Base-by-base conservation (phyloP, 2,329 filamentous ascomycete genomes). In the Monilinia laxa region DNA sequence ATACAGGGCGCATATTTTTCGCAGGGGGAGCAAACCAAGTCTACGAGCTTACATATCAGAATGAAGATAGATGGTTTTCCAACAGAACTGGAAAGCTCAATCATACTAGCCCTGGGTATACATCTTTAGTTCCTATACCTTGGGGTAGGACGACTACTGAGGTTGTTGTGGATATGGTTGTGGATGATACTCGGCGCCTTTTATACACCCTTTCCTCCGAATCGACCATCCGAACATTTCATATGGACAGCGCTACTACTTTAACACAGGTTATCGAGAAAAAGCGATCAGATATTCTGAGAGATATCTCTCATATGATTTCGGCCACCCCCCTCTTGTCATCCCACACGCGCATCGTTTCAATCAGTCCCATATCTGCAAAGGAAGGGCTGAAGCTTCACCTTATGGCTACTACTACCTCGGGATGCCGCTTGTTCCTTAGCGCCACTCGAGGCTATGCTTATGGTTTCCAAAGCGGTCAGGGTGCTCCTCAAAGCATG, bases 31-130 rank as follows among this genome's bases (percentile, higher is more conserved):
- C 94, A 71, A 92, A 92, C 70, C 93, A 98, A 73, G 87, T 99
- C 58, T 92, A 95, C 77, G 95, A 99, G 79, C 85, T 99, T 64
- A 93, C 90, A 72, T 99, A 99, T 77, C 94, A 98, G 78, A 93
- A 97, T 75, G 93, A 98, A 77, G 95, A 99, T 79, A 90, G 91
- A 73, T 99, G 95, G 95, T 99, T 99, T 76, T 90, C 91, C 64
- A 93, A 88, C 77, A 87, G 90, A 71, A 96, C 92, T 76, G 88
- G 90, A 68, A 97, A 93, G 79, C 88, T 94, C 70, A 96, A 96
- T 76, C 95, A 97, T 77, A 94, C 90, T 59, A 89, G 86, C 76
- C 87, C 86, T 4, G 88, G 90, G 45, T 89, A 91, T 81, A 84
- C 84, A 66, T 88, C 86, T 14, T 83, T 90, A 2, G 81, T 92